Evolutionary conservation across 345 rosid species (phyloP).

Genomic region (Conringia planisiliqua): DNA sequence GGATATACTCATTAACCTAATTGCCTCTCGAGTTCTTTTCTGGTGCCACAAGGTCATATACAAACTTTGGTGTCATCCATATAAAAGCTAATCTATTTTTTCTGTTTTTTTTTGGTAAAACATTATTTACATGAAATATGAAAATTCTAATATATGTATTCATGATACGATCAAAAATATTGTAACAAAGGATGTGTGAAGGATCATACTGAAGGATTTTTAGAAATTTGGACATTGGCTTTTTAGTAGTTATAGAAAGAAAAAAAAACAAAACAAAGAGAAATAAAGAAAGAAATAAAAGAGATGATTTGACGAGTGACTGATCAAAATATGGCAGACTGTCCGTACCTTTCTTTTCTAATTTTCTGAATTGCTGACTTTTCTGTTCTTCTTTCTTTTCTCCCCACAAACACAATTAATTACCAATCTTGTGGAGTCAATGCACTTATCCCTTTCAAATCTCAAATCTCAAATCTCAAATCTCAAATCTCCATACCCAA

Average conservation of each 20-base stretch:
- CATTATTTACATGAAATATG: too few species aligned
- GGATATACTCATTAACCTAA: neutral
- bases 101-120: too few species aligned
- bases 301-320: conserved; percentile 40
- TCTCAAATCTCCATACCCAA: neutral
- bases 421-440: conserved; percentile 22
- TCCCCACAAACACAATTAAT: conserved; percentile 8
- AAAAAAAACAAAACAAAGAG: neutral
- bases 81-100: too few species aligned
- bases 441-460: conserved; percentile 13
- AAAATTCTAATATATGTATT: too few species aligned
- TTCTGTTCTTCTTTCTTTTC: conserved; percentile 20
- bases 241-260: neutral
- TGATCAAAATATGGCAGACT: conserved; percentile 36
- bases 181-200: too few species aligned
- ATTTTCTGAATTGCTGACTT: conserved; percentile 36
- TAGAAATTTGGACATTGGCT: neutral
- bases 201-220: neutral
- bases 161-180: too few species aligned
- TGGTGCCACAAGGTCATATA: neutral
- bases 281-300: neutral
- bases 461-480: conserved; percentile 3
- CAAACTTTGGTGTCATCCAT: neutral
- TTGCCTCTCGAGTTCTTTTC: neutral
- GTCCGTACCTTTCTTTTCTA: conserved; percentile 36